A percentile compares a stretch with the other conserved stretches of the same genome.
These are phyloP conservation scores for Colletotrichum melonis DNA, from an alignment of 2,329 filamentous ascomycete species.

Conservation along the genomic window DNA sequence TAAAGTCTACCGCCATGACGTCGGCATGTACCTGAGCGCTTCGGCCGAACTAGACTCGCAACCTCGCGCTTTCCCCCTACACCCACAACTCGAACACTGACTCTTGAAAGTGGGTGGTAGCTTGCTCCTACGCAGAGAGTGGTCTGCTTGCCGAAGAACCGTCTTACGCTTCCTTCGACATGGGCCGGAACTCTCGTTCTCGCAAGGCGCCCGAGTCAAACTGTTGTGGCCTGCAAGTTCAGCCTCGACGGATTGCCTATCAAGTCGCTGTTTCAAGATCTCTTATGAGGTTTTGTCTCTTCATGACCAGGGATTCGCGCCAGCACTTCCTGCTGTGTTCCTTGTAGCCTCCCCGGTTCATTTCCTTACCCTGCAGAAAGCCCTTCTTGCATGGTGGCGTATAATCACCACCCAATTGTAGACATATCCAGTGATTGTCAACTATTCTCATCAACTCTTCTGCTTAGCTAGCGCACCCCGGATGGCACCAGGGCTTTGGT, in stretches of 20 bases:
- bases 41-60: slow-evolving; percentile 26
- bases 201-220: slow-evolving; percentile 2
- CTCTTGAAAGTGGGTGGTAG: no score
- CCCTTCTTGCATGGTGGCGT: slow-evolving; percentile 31
- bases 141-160: not conserved
- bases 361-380: slow-evolving; percentile 13
- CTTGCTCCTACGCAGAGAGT: not conserved
- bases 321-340: slow-evolving; percentile 2
- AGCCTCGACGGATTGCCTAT: slow-evolving; percentile 11
- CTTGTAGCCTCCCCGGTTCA: not conserved
- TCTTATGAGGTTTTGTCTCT: not conserved
- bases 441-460: not conserved
- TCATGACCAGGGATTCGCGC: slow-evolving; percentile 13
- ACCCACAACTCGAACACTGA: not conserved
- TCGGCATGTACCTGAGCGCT: slow-evolving; percentile 18
- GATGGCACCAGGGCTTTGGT: not conserved
- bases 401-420: not conserved
- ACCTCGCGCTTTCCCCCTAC: not conserved
- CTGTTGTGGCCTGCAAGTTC: slow-evolving; percentile 10
- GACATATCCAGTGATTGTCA: not conserved
- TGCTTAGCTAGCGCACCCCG: not conserved
- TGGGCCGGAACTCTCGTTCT: not conserved
- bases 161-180: not conserved
- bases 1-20: slow-evolving; percentile 23
- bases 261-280: not conserved